Percentiles rank a stretch among this genome's conserved stretches.
Evolutionary conservation across 2,329 filamentous ascomycete species (phyloP).

Genomic region (Aaosphaeria pasadenensis): DNA sequence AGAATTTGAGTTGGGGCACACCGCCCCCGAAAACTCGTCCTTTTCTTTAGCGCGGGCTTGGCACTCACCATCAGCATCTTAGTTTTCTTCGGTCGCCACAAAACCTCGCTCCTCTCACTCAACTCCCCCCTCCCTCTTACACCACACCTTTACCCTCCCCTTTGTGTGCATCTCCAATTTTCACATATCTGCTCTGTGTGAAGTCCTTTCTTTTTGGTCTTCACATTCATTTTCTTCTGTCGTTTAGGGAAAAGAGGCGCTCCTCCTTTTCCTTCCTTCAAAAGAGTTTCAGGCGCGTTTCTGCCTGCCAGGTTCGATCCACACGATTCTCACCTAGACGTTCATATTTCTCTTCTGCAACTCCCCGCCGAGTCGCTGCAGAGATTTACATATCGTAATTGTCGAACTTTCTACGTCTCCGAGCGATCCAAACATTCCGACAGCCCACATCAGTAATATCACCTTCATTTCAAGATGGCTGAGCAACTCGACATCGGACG

Average conservation of each 20-base stretch:
- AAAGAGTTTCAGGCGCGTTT: conserved; percentile 41
- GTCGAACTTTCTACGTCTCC: conserved; percentile 8
- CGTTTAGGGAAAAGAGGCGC: conserved; percentile 37
- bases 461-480: conserved; percentile 31
- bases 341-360: conserved; percentile 23
- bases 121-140: conserved; percentile 20
- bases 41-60: neutral
- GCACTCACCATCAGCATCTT: neutral
- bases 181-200: conserved; percentile 28
- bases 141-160: conserved; percentile 19
- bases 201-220: conserved; percentile 41
- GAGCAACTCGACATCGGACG: conserved; percentile 76
- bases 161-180: conserved; percentile 31
- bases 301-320: conserved; percentile 25
- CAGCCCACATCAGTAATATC: conserved; percentile 5
- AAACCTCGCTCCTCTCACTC: conserved; percentile 11
- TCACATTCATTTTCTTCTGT: conserved; percentile 38
- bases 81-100: conserved; percentile 4
- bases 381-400: conserved; percentile 16
- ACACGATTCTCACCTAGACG: conserved; percentile 29
- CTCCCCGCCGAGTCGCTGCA: conserved; percentile 29
- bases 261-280: conserved; percentile 31
- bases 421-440: neutral
- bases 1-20: neutral
- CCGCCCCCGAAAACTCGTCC: neutral